Evolutionary conservation across 192 early-diverging fungal species (phyloP).

Genomic region (Gryganskiella cystojenkinii): DNA sequence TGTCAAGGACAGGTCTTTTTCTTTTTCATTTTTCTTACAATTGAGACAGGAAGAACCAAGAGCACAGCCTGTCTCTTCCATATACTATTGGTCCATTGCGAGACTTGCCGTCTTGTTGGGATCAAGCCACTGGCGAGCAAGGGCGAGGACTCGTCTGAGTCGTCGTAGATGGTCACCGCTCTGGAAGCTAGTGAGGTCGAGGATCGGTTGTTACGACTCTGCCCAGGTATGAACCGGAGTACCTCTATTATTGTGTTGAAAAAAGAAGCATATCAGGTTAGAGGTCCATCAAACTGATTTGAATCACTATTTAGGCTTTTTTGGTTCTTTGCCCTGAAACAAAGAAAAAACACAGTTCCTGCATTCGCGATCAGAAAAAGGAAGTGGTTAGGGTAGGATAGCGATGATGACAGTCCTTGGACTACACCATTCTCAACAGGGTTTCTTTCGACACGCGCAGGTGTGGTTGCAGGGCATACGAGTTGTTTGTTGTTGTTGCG

Average conservation of each 20-base stretch:
- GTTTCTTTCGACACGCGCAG: background rate
- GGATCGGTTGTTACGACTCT: constrained; percentile 41
- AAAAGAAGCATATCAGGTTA: background rate
- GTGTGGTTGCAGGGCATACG: too few species aligned
- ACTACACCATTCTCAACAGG: background rate
- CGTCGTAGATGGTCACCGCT: constrained; percentile 52
- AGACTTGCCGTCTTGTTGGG: constrained; percentile 42
- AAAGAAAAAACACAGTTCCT: background rate
- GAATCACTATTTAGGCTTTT: background rate
- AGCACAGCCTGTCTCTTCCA: constrained; percentile 49
- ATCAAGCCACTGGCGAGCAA: constrained; percentile 36
- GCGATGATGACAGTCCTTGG: too few species aligned
- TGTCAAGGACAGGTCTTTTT: background rate
- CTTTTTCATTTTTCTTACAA: constrained; percentile 21
- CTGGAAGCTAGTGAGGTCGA: constrained; percentile 49
- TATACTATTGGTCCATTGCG: constrained; percentile 52
- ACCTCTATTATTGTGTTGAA: constrained; percentile 10
- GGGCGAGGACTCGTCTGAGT: constrained; percentile 38
- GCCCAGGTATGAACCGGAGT: constrained; percentile 36
- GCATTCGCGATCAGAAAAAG: background rate
- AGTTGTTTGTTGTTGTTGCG: background rate
- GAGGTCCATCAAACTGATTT: background rate
- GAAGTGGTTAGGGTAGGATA: too few species aligned
- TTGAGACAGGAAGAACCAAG: constrained; percentile 43
- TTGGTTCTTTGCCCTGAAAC: too few species aligned